Evolutionary conservation across 2,329 filamentous ascomycete species (phyloP).

Genomic region (Drechslerella stenobrocha): DNA sequence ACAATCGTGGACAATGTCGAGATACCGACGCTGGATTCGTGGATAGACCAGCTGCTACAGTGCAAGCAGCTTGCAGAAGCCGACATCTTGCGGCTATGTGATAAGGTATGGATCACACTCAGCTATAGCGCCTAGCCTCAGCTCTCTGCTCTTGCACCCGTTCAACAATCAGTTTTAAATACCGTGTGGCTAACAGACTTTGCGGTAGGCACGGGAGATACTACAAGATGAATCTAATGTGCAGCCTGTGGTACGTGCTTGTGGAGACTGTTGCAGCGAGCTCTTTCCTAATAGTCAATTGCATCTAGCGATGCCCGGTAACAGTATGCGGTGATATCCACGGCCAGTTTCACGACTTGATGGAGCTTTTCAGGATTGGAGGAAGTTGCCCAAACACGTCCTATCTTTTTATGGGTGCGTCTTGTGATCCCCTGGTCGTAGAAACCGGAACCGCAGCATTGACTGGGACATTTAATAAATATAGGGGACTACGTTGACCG

Average conservation of each 20-base stretch:
- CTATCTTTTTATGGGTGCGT: slow-evolving; percentile 96
- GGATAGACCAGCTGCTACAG: slow-evolving; percentile 97
- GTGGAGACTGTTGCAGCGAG: slow-evolving; percentile 10
- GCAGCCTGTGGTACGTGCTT: slow-evolving; percentile 82
- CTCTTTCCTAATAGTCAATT: slow-evolving; percentile 49
- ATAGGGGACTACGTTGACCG: slow-evolving; percentile 96
- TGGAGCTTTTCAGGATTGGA: slow-evolving; percentile 99
- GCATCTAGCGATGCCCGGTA: slow-evolving; percentile 85
- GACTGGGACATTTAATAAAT: slow-evolving; percentile 1
- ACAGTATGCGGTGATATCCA: slow-evolving; percentile 99
- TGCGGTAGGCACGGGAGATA: slow-evolving; percentile 80
- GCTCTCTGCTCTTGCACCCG: slow-evolving; percentile 6
- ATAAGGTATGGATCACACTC: slow-evolving; percentile 71
- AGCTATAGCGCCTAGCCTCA: too few species aligned
- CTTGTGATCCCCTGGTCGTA: slow-evolving; percentile 49
- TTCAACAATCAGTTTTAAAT: not conserved
- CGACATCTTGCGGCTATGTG: slow-evolving; percentile 94
- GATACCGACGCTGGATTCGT: slow-evolving; percentile 90
- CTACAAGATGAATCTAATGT: slow-evolving; percentile 98
- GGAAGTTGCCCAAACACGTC: slow-evolving; percentile 98
- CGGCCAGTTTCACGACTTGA: slow-evolving; percentile 97
- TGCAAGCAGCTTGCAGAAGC: slow-evolving; percentile 97
- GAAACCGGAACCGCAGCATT: slow-evolving; percentile 18
- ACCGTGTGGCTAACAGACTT: not conserved
- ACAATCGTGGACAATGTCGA: slow-evolving; percentile 79